Base-by-base conservation (phyloP, 768 basidiomycete species). In the Tubosaeta brunneosetosa region DNA sequence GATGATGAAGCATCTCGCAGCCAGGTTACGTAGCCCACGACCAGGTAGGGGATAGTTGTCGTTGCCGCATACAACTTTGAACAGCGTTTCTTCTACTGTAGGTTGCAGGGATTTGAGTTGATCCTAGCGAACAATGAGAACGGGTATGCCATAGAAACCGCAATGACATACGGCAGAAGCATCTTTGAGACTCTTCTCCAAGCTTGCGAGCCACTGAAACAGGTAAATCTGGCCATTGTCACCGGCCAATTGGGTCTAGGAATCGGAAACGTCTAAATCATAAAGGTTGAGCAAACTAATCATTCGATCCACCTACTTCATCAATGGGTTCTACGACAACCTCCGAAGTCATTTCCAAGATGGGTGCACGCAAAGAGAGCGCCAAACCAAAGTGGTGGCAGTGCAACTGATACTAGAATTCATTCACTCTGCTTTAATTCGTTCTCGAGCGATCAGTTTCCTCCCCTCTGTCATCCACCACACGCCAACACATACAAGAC, bases 221-320 rank as follows among this genome's bases (percentile, higher is more conserved):
- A 94, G 68, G 61, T 90, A 88, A 47, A 93, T 78, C 57, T 91
- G 89, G 13, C 84, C 87, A 67, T 85, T 85, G 52, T 92, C 91
- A 37, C 80, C 83, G 4, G 77, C 68, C 25, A 91, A 69, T 63
- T 86, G 82, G 11, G 82, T 75, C 91, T 92, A 55, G 42, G 19
- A 13, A 41, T 50, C 32, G 58, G 42, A 45, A 55, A 44, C 37
- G 27, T 33, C 32, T 51, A 34, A 57, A 63, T 61, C 50, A 52
- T 53, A 4, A 50, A 34, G 42, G 37, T 37, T 29, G 16, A 19
- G 22, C 4, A 36, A 31, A 42, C 12, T 1, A 37, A 43, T 36
- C 33, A 34, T 41, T 54, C 42, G 41, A 51, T 48, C n/a, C 29
- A 55, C 69, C 42, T 49, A 71, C 68, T 55, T 69, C 68, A 45